Evolutionary conservation across 2,329 filamentous ascomycete species (phyloP), one percentile per base, ranked within the genome.

Genomic region (Penicillium rolfsii): DNA sequence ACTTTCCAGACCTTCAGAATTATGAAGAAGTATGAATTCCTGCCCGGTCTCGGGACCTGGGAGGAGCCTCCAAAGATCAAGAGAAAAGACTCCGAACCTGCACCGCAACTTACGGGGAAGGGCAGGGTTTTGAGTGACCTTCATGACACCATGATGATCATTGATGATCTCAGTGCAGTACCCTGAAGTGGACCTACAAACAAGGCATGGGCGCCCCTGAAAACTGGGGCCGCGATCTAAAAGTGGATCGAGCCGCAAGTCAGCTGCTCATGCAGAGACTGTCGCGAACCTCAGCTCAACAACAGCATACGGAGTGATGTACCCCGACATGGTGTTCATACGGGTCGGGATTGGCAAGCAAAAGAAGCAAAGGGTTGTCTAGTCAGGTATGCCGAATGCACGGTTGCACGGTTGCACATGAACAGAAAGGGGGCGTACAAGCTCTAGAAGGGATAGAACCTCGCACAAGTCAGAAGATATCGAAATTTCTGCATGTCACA

Each of bases 401-500:
- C 45, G 45, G 14, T 46, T n/a, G 24, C 43, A 11, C 5, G 45
- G 14, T 46, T n/a, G 24, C 43, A 11, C 5, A 14, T 9, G 4
- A 28, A 48, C 4, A 26, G 45, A 16, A 30, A n/a, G 3, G 26
- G 24, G 8, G 24, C 7, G 45, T 28, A 24, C 6, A 16, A 28
- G 11, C 14, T 48, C 26, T 9, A 14, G 6, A 30, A 48, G 7
- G 26, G 45, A 48, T 30, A 30, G 45, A 26, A 26, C 30, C 43
- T 16, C 16, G 24, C 1, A 28, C n/a, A 22, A 22, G 30, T 33
- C 26, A n/a, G 24, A 26, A 46, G 45, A 48, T 28, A 24, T 50
- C 48, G 50, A 68, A 68, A 67, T 63, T 55, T 73, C 69, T 73
- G 64, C 61, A 64, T 67, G 71, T 75, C 73, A 75, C 71, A 71